phyloP scores from a whole-genome alignment of 306 rosid genomes.

The Cicer chorassanicum region DNA sequence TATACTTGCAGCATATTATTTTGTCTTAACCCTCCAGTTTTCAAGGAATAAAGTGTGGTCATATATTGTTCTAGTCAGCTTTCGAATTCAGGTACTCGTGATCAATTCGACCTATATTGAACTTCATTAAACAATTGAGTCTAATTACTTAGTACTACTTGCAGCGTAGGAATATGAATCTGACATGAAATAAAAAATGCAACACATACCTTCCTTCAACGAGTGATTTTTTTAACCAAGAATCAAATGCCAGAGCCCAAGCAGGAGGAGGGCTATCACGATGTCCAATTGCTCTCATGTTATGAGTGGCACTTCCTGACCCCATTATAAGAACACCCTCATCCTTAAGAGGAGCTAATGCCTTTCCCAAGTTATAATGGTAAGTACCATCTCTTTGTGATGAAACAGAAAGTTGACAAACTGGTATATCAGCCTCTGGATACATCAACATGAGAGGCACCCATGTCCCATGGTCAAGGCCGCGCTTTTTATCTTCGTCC shows the following conservation, averaged over 20 bases:
- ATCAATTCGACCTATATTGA: too few species aligned
- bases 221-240: constrained; percentile 41
- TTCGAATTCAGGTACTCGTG: too few species aligned
- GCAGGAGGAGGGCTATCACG: constrained; percentile 15
- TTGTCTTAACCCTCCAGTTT: too few species aligned
- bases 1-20: too few species aligned
- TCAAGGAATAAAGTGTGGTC: too few species aligned
- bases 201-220: constrained; percentile 54
- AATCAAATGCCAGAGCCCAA: constrained; percentile 54
- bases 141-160: too few species aligned
- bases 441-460: constrained; percentile 32
- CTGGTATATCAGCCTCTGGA: constrained; percentile 32
- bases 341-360: constrained; percentile 67
- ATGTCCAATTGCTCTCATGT: constrained; percentile 46
- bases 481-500: constrained; percentile 18
- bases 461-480: constrained; percentile 31
- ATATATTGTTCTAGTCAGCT: too few species aligned
- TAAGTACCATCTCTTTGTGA: constrained; percentile 16
- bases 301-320: constrained; percentile 69
- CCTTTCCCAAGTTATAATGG: constrained; percentile 52
- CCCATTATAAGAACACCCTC: constrained; percentile 69
- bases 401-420: constrained; percentile 21
- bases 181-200: not conserved
- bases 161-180: too few species aligned
- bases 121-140: too few species aligned